phyloP scores from a whole-genome alignment of 2,329 filamentous ascomycete genomes.

The Biscogniauxia sp. region DNA sequence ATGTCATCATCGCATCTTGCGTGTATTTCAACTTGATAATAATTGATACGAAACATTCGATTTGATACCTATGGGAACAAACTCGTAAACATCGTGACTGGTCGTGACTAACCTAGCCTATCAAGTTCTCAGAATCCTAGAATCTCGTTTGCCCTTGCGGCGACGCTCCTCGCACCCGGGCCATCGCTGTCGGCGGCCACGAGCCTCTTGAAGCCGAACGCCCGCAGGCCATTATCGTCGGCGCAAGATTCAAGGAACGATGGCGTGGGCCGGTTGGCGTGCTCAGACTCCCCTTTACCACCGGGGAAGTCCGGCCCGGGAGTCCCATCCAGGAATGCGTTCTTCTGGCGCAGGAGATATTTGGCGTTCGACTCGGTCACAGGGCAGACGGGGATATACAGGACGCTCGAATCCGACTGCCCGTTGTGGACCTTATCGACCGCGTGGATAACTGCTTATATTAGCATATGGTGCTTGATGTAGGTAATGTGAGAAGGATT shows the following conservation, averaged over 20 bases:
- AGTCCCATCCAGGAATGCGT: conserved; percentile 66
- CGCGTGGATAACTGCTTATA: conserved; percentile 61
- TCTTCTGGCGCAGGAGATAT: conserved; percentile 68
- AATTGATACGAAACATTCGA: too few relatives aligned
- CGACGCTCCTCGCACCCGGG: conserved; percentile 36
- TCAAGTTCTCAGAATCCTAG: conserved; percentile 38
- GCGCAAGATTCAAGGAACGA: conserved; percentile 35
- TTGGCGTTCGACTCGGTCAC: conserved; percentile 71
- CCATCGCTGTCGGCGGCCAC: conserved; percentile 23
- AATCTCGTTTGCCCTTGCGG: conserved; percentile 42
- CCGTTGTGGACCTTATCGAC: conserved; percentile 79
- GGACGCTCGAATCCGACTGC: conserved; percentile 70
- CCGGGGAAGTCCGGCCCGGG: conserved; percentile 71
- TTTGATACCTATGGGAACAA: too few relatives aligned
- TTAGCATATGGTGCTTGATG: conserved; percentile 6
- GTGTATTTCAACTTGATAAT: too few relatives aligned
- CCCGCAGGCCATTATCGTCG: conserved; percentile 35
- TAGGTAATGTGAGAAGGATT: conserved; percentile 34
- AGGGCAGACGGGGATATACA: conserved; percentile 88
- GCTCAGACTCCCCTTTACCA: conserved; percentile 62
- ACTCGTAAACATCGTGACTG: neutral
- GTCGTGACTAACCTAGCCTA: neutral
- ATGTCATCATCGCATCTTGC: too few relatives aligned
- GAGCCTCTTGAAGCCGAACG: conserved; percentile 46
- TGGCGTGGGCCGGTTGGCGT: conserved; percentile 46